phyloP scores from a whole-genome alignment of 768 basidiomycete genomes.

The Hericium coralloides region DNA sequence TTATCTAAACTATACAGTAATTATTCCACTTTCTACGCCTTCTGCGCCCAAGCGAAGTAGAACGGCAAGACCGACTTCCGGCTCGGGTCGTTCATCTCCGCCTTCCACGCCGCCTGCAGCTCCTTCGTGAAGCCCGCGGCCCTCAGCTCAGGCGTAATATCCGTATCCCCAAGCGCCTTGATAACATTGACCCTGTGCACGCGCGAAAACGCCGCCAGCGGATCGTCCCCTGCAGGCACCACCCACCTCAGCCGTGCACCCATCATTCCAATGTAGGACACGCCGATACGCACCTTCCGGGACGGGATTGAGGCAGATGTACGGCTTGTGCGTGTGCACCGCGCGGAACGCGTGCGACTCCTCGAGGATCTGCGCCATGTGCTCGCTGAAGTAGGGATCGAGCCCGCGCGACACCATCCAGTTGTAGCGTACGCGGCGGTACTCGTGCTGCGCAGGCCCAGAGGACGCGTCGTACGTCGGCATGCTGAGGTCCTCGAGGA shows the following conservation, averaged over 20 bases:
- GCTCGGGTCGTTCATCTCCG: not conserved
- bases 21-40: not conserved
- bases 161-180: not conserved
- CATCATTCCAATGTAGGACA: too few species aligned
- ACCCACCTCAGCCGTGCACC: too few species aligned
- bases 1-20: not conserved
- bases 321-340: not conserved
- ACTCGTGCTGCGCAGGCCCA: not conserved
- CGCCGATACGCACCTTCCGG: not conserved
- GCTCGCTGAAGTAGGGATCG: not conserved
- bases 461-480: not conserved
- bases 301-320: not conserved
- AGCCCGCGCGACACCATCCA: not conserved
- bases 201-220: not conserved
- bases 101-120: not conserved
- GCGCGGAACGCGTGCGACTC: not conserved
- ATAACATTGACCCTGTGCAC: not conserved
- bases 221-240: too few species aligned
- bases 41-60: not conserved
- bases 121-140: not conserved
- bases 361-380: not conserved
- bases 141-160: not conserved
- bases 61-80: not conserved
- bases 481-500: slow-evolving; percentile 14
- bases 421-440: not conserved